These are phyloP conservation scores for Podospora pseudocomata DNA, from an alignment of 495 filamentous ascomycete species.

Conservation along the genomic window DNA sequence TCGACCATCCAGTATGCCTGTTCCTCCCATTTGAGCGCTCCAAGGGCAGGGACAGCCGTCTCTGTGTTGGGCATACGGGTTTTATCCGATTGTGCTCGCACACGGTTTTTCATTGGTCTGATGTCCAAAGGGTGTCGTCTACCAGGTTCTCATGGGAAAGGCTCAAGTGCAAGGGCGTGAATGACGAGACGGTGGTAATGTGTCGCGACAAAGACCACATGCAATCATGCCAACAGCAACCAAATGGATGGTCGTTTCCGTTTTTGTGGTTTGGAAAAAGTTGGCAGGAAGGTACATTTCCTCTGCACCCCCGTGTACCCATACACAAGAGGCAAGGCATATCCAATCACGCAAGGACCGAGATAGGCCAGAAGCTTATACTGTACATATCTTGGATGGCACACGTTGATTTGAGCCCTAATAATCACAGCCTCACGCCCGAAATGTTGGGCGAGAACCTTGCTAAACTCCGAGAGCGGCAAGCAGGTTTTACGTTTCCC, in stretches of 20 bases:
- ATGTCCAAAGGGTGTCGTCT: background rate
- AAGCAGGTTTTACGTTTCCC: background rate
- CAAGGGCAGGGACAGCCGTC: too few species aligned
- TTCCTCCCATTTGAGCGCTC: too few species aligned
- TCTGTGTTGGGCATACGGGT: background rate
- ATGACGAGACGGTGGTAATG: background rate
- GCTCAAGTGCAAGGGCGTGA: background rate
- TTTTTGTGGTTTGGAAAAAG: background rate
- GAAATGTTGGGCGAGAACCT: background rate
- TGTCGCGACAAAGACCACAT: background rate
- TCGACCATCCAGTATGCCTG: too few species aligned
- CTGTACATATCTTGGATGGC: background rate
- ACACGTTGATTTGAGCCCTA: background rate
- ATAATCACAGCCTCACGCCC: background rate
- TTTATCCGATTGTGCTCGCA: background rate
- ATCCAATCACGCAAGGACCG: background rate
- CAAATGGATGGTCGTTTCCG: background rate
- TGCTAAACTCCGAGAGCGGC: background rate
- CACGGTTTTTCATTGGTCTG: background rate
- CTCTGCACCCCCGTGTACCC: background rate
- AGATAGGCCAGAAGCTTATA: background rate
- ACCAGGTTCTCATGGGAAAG: background rate
- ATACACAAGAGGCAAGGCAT: background rate
- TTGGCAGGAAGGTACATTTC: background rate
- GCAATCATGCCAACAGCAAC: background rate